Evolutionary conservation across 2,329 filamentous ascomycete species (phyloP).

Genomic region (Arthrobotrys sphaeroides): DNA sequence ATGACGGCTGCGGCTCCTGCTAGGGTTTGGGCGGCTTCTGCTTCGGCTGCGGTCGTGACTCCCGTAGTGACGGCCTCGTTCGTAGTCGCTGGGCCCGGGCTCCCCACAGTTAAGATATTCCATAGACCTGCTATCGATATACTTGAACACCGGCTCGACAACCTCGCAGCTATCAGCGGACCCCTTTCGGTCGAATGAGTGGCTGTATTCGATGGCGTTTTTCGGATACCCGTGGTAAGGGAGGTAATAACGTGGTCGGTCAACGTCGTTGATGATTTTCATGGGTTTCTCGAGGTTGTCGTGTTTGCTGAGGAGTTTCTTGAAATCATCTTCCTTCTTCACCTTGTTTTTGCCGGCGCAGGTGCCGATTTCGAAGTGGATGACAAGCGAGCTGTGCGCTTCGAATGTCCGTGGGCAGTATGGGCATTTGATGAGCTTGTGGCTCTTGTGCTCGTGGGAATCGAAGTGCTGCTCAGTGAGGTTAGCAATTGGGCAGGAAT

Average conservation of each 20-base stretch:
- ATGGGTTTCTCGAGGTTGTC: constrained; percentile 50
- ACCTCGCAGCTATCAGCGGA: constrained; percentile 36
- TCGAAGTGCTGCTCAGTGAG: constrained; percentile 29
- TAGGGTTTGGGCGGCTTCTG: constrained; percentile 3
- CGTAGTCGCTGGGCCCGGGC: neutral
- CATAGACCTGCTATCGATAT: constrained; percentile 45
- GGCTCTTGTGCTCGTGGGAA: constrained; percentile 43
- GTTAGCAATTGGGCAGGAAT: neutral
- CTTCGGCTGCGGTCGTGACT: constrained; percentile 37
- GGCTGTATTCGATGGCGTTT: constrained; percentile 47
- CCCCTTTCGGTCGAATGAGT: constrained; percentile 15
- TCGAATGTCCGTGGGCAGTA: constrained; percentile 51
- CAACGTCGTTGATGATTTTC: constrained; percentile 45
- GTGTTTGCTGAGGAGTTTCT: constrained; percentile 18
- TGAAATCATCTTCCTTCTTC: constrained; percentile 41
- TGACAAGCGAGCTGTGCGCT: constrained; percentile 47
- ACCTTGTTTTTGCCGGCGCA: constrained; percentile 37
- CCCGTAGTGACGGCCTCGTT: constrained; percentile 11
- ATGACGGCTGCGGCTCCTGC: constrained; percentile 40
- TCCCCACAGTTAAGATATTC: constrained; percentile 40
- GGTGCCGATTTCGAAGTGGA: constrained; percentile 51
- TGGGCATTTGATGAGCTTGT: constrained; percentile 49
- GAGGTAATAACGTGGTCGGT: constrained; percentile 37
- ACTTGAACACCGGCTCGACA: constrained; percentile 44
- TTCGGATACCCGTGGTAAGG: constrained; percentile 51